A percentile compares a stretch with the other conserved stretches of the same genome.
These are phyloP conservation scores for Fraxinus paxiana DNA, from an alignment of 305 asterid genomes.

Conservation along the genomic window DNA sequence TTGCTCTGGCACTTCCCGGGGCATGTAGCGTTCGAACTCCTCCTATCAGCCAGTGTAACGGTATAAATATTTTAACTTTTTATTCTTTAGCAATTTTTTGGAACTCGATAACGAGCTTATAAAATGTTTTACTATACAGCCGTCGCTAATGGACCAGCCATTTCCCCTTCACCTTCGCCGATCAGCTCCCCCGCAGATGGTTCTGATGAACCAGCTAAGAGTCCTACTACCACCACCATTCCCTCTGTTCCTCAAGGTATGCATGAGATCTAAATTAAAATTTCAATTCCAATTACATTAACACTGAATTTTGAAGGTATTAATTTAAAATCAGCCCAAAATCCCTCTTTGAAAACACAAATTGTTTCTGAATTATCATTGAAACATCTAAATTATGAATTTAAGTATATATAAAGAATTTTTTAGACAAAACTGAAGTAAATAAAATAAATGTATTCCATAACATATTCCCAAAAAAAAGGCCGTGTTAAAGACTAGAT, in stretches of 20 bases:
- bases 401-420: neutral
- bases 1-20: conserved; percentile 35
- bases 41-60: conserved; percentile 28
- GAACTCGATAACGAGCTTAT: neutral
- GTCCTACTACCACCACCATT: conserved; percentile 19
- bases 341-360: neutral
- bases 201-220: conserved; percentile 23
- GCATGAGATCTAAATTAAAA: neutral
- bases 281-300: neutral
- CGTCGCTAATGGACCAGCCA: conserved; percentile 28
- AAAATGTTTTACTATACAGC: neutral
- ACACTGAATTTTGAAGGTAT: neutral
- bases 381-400: neutral
- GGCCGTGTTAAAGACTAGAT: neutral
- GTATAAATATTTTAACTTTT: conserved; percentile 1
- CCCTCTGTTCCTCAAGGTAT: conserved; percentile 40
- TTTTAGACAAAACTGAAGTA: neutral
- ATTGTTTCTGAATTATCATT: neutral
- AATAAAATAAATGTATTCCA: neutral
- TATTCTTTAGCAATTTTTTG: neutral
- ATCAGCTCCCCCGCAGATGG: conserved; percentile 33
- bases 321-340: neutral
- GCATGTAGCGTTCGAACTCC: conserved; percentile 36
- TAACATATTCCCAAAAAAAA: neutral
- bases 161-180: conserved; percentile 21